Percentiles rank a stretch among this genome's conserved stretches.
Conservation (phyloP, 495 filamentous ascomycete species). For the Usnea hakonensis region DNA sequence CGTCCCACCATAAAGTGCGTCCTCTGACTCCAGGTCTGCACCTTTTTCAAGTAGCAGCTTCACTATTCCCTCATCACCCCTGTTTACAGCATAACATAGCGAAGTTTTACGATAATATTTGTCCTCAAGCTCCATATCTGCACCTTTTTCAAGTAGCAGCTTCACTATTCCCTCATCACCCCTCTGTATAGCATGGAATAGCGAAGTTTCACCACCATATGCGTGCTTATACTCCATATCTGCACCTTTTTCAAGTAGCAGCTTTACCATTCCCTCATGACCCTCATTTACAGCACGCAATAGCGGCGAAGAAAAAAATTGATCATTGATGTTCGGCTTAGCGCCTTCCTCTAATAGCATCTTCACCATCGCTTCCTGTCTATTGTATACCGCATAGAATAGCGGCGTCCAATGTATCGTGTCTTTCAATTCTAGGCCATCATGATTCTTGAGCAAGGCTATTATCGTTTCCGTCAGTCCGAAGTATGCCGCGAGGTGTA, state of each 20-base stretch:
- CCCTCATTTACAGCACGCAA: neutral
- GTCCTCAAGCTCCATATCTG: too few species aligned
- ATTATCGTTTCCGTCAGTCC: neutral
- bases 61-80: neutral
- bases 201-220: neutral
- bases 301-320: neutral
- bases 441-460: neutral
- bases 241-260: neutral
- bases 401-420: neutral
- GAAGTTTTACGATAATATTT: neutral
- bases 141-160: neutral
- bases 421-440: neutral
- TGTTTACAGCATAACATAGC: neutral
- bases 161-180: neutral
- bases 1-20: neutral
- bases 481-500: slow-evolving; percentile 4
- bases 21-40: too few species aligned
- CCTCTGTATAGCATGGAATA: neutral
- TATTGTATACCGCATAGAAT: neutral
- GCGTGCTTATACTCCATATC: too few species aligned
- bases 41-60: neutral
- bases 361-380: neutral
- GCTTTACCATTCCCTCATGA: neutral
- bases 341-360: neutral
- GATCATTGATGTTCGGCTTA: neutral